Base-by-base conservation (phyloP, 805 yeast species). In the Wickerhamiella domercqiae region DNA sequence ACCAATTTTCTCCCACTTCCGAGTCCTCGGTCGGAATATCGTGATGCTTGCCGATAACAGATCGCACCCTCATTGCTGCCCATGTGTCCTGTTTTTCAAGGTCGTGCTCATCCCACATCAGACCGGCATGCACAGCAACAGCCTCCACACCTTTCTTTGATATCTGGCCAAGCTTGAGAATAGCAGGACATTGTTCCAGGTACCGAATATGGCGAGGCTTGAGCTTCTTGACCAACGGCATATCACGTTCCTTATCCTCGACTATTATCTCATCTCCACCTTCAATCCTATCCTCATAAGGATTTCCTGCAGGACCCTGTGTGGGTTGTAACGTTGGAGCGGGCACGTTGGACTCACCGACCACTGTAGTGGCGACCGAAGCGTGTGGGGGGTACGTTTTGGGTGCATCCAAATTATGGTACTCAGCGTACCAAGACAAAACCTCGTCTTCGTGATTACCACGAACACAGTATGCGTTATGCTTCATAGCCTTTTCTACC, bases 401-500 rank as follows among this genome's bases (percentile, higher is more conserved):
- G 13, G 57, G 59, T 6, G 31, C 34, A 2, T 45, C 43, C 21
- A 73, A 56, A 19, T 69, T 68, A 55, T 73, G 84, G 48, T 61
- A 67, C 41, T 59, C 70, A 18, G 76, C 71, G 51, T 82, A 82
- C 49, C 75, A 60, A 38, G 73, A 66, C 46, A 86, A 52, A 7
- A 78, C 68, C 42, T 73, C 75, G 43, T 76, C 65, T 56, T 86
- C 97, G 56, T 87, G 95, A 60, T 86, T 86, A 0, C 97, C 96
- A 41, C 90, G 60, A 2, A 86, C 72, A 52, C 94, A 84, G 38
- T 71, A 73, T 13, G 80, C 68, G 13, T 69, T 60, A 46, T 73
- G 53, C 17, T 70, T 61, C 24, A 75, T 63, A 15, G 80, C 75
- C 49, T 57, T 75, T 41, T 83, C 76, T 7, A 84, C 53, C 2